Percentiles rank a stretch among this genome's conserved stretches.
These are phyloP conservation scores for Blumeria hordei DNA, from an alignment of 2,329 filamentous ascomycete species.

Conservation along the genomic window DNA sequence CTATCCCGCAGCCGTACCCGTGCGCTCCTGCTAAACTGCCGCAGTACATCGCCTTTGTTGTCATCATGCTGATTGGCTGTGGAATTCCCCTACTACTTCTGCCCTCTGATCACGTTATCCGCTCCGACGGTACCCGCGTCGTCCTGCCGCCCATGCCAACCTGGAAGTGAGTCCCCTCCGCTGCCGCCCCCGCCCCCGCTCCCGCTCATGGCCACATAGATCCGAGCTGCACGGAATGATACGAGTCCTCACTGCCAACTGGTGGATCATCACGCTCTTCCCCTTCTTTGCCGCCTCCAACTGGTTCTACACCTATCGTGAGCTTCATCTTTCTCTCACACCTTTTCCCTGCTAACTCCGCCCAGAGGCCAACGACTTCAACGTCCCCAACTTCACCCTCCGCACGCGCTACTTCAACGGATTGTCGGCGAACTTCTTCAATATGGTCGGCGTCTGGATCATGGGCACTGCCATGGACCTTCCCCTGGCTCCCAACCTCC, in stretches of 20 bases:
- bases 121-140: conserved; percentile 53
- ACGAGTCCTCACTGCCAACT: conserved; percentile 45
- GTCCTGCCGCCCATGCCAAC: conserved; percentile 81
- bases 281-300: conserved; percentile 65
- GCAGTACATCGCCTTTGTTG: conserved; percentile 71
- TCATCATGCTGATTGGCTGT: conserved; percentile 56
- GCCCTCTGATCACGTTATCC: conserved; percentile 47
- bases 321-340: neutral
- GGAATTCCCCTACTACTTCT: conserved; percentile 43
- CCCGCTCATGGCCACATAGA: neutral
- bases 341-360: neutral
- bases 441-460: conserved; percentile 51
- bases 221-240: conserved; percentile 52
- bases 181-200: neutral
- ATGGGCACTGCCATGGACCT: conserved; percentile 49
- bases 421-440: conserved; percentile 54
- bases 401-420: conserved; percentile 56
- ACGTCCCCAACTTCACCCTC: conserved; percentile 44
- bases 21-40: conserved; percentile 26
- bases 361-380: conserved; percentile 43
- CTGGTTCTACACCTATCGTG: conserved; percentile 54
- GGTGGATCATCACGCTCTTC: conserved; percentile 52
- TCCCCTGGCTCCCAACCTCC: neutral
- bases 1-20: conserved; percentile 38
- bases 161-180: conserved; percentile 28